Conservation (phyloP, 768 basidiomycete genomes). For the Termitomyces sp. region DNA sequence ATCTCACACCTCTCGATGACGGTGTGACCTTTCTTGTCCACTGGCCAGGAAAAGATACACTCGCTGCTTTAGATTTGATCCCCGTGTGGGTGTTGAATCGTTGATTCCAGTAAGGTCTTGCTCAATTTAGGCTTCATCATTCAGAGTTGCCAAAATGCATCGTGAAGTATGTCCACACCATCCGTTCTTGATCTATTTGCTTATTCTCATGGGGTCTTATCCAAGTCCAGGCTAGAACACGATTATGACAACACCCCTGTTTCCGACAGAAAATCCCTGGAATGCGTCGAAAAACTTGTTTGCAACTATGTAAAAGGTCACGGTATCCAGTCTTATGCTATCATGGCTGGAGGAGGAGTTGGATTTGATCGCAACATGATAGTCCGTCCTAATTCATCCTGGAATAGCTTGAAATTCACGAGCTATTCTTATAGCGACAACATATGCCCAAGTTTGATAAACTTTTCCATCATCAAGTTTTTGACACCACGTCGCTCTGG, state of each 20-base stretch:
- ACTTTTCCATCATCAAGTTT: conserved; percentile 1
- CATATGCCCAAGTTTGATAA: conserved; percentile 4
- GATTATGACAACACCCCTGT: background rate
- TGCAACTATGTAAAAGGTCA: background rate
- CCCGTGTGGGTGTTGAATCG: background rate
- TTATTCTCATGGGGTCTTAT: background rate
- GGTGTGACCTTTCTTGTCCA: conserved; percentile 6
- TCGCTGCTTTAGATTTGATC: background rate
- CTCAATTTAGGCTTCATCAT: background rate
- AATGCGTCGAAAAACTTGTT: background rate
- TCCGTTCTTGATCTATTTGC: background rate
- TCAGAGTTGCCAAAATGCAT: background rate
- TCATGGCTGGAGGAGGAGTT: conserved; percentile 3
- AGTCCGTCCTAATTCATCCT: background rate
- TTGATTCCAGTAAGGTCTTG: background rate
- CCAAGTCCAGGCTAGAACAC: background rate
- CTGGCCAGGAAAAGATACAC: background rate
- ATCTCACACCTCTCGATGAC: conserved; percentile 3
- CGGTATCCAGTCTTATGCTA: background rate
- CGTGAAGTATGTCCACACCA: background rate
- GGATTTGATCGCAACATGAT: conserved; percentile 4
- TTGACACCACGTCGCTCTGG: conserved; percentile 4
- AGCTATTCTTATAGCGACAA: background rate
- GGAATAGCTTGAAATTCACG: no score
- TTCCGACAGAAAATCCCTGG: background rate